Base-by-base conservation (phyloP, 1,284 basidiomycete genomes). In the Pterulicium gracile region DNA sequence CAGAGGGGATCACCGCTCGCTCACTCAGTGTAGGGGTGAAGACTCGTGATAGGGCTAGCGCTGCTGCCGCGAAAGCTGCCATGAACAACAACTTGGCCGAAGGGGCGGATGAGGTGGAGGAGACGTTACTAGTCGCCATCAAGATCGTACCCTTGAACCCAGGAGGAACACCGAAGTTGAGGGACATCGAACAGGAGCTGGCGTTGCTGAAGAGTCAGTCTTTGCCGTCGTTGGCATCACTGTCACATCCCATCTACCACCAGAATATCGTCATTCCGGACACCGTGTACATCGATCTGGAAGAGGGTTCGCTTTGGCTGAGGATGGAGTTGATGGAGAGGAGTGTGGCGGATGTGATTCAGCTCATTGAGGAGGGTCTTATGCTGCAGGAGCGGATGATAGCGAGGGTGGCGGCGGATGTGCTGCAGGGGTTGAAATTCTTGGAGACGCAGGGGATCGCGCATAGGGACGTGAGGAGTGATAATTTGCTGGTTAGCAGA, bases 311-410 rank as follows among this genome's bases (percentile, higher is more conserved):
- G 49, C 61, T 89, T 39, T 89, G 87, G 86, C 79, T 89, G 44
- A 67, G 80, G 49, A 89, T 89, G 87, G 85, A 88, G 58, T 71
- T 88, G 21, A 88, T 88, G 86, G 84, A 88, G 56, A 69, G 84
- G 50, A 88, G 84, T 56, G 63, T 89, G 50, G 85, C 86, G 52
- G 87, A 89, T 59, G 70, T 88, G 24, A 69, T 88, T 19, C 73
- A 67, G 21, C 58, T 86, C 22, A 72, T 75, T 2, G 72, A 66
- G 19, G 69, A 75, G 46, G 81, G 81, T 0, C 60, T 84, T 27
- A 65, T 73, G 52, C 51, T 87, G 44, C 69, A 75, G 47, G 87
- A 88, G 61, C 63, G 72, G 50, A 69, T 76, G 42, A 72, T 88
- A 44, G 81, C 79, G 15, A 67, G 80, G 55, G 83, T 88, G 59